Percentiles rank a stretch among this genome's conserved stretches.
These are phyloP conservation scores for Didymosphaeria variabile DNA, from an alignment of 2,329 filamentous ascomycete genomes.

Conservation along the genomic window DNA sequence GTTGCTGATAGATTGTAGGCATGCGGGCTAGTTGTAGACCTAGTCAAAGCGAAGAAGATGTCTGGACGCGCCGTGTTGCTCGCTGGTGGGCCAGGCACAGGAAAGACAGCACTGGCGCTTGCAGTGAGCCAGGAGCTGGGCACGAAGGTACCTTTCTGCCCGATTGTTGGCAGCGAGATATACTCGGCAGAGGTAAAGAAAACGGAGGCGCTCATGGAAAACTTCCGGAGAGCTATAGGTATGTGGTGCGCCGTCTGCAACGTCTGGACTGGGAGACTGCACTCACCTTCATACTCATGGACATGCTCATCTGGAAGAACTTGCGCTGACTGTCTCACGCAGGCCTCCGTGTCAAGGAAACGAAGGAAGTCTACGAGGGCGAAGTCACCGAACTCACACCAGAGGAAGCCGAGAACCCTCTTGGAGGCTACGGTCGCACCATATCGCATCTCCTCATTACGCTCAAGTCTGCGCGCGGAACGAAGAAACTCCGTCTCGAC, in stretches of 20 bases:
- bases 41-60: slow-evolving; percentile 98
- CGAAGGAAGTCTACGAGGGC: slow-evolving; percentile 98
- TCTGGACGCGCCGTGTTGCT: slow-evolving; percentile 91
- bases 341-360: slow-evolving; percentile 92
- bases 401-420: slow-evolving; percentile 96
- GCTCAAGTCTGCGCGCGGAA: slow-evolving; percentile 92
- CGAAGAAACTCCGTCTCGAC: slow-evolving; percentile 96
- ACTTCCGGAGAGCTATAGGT: slow-evolving; percentile 96
- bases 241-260: slow-evolving; percentile 26
- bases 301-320: neutral
- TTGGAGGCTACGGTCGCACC: slow-evolving; percentile 96
- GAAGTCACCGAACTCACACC: slow-evolving; percentile 98
- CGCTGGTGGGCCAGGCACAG: slow-evolving; percentile 90
- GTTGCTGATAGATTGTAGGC: slow-evolving; percentile 64
- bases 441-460: slow-evolving; percentile 96
- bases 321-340: slow-evolving; percentile 18
- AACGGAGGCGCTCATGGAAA: slow-evolving; percentile 99
- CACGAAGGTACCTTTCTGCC: slow-evolving; percentile 97
- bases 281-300: neutral
- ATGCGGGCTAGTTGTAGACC: slow-evolving; percentile 92
- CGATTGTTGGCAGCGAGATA: slow-evolving; percentile 96
- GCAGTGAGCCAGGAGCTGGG: slow-evolving; percentile 97
- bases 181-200: slow-evolving; percentile 99
- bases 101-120: slow-evolving; percentile 94
- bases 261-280: neutral